A percentile compares a stretch with the other conserved stretches of the same genome.
Evolutionary conservation across 768 basidiomycete genomes (phyloP).

Genomic region (Omphalotus guepiniiformis): DNA sequence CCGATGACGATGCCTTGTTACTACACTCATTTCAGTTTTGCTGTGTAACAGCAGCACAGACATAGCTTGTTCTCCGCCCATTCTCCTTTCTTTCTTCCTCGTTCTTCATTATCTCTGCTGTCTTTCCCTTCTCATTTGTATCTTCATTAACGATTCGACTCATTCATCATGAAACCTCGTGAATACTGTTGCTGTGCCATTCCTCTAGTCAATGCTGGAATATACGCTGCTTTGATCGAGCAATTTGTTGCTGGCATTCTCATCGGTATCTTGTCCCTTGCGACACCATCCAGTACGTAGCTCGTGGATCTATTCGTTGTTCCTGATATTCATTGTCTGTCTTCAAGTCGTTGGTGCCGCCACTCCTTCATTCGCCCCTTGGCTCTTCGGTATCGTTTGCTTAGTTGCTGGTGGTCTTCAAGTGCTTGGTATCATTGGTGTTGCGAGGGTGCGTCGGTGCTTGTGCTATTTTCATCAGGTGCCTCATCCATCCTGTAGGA

Average conservation of each 20-base stretch:
- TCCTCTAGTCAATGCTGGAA: constrained; percentile 85
- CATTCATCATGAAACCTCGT: constrained; percentile 66
- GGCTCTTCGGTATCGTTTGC: constrained; percentile 71
- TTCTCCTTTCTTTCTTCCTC: too few species aligned
- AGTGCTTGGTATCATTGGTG: constrained; percentile 81
- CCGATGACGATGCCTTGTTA: too few species aligned
- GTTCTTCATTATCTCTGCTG: too few species aligned
- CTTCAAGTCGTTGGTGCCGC: constrained; percentile 77
- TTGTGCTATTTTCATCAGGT: background rate
- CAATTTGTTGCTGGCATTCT: constrained; percentile 67
- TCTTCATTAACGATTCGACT: background rate
- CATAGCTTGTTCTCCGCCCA: too few species aligned
- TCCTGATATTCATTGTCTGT: background rate
- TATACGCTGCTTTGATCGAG: constrained; percentile 75
- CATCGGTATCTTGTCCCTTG: constrained; percentile 69
- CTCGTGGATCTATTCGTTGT: background rate
- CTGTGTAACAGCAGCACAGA: too few species aligned
- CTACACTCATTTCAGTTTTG: too few species aligned
- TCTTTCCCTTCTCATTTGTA: too few species aligned
- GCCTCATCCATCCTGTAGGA: constrained; percentile 42
- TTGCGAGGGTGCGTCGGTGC: constrained; percentile 55
- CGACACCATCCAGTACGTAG: constrained; percentile 73
- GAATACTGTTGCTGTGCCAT: constrained; percentile 94
- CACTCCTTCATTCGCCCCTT: constrained; percentile 72
- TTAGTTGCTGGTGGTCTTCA: constrained; percentile 77